A percentile compares a stretch with the other conserved stretches of the same genome.
These are phyloP conservation scores for Elongisporangium anandrum DNA, from an alignment of 352 stramenopile species.

Conservation along the genomic window DNA sequence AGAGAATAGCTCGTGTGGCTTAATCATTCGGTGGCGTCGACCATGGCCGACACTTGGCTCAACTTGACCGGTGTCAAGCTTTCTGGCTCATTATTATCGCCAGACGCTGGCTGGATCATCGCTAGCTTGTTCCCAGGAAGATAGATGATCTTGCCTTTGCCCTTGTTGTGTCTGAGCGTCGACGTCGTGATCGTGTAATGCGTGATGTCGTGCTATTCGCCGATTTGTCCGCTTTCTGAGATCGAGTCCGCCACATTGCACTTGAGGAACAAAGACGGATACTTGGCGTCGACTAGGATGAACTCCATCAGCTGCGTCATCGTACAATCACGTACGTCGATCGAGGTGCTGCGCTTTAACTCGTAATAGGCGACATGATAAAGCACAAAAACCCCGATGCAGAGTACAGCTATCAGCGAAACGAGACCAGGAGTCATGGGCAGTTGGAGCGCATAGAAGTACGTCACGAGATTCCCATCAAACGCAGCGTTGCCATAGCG, in stretches of 20 bases:
- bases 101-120: neutral
- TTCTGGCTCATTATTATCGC: neutral
- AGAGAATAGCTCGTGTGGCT: too few species aligned
- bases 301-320: neutral
- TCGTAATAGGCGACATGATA: neutral
- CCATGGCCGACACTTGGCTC: neutral
- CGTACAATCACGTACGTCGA: neutral
- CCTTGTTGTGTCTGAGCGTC: neutral
- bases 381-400: neutral
- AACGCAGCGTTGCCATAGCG: neutral
- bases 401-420: neutral
- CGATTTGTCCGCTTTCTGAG: neutral
- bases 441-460: neutral
- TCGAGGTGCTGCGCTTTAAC: neutral
- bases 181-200: neutral
- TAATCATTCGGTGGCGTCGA: neutral
- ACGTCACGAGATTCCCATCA: neutral
- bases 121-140: neutral
- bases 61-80: neutral
- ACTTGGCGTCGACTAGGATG: neutral
- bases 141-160: neutral
- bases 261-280: neutral
- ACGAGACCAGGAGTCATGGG: neutral
- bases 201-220: neutral
- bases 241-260: neutral